Evolutionary conservation across 176 grass and related monocot species (phyloP).

Genomic region (Aegilops longissima): DNA sequence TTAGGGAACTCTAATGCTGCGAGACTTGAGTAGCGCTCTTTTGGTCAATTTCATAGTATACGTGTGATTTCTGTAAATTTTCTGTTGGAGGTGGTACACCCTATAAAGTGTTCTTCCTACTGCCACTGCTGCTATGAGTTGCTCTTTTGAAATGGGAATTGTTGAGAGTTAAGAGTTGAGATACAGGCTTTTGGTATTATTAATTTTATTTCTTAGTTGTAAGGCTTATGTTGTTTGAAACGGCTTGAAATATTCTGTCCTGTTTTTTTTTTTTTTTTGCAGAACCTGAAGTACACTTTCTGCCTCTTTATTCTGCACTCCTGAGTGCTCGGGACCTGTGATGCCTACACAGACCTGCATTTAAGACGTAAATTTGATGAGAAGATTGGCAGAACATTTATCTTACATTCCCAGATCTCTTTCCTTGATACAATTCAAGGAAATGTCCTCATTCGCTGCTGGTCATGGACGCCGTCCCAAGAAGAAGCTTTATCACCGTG

Average conservation of each 20-base stretch:
- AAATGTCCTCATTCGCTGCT: conserved; percentile 53
- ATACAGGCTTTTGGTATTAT: background rate
- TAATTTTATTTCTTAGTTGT: background rate
- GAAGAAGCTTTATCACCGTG: conserved; percentile 88
- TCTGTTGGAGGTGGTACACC: background rate
- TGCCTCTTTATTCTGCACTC: background rate
- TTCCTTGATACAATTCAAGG: conserved; percentile 31
- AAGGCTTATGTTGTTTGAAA: background rate
- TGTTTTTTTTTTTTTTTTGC: background rate
- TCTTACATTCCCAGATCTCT: background rate
- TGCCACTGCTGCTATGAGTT: background rate
- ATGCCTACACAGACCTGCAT: background rate
- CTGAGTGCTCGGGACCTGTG: background rate
- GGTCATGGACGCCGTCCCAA: conserved; percentile 58
- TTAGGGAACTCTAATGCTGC: background rate
- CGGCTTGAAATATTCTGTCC: background rate
- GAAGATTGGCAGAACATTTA: conserved; percentile 9
- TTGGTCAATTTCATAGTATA: rapidly evolving
- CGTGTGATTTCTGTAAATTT: background rate
- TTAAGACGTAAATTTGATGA: background rate
- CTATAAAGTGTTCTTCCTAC: background rate
- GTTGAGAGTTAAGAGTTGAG: background rate
- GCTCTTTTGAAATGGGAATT: background rate
- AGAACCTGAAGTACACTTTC: conserved; percentile 2
- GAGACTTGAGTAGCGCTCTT: background rate